phyloP scores from a whole-genome alignment of 2,329 filamentous ascomycete species.

The Dryadomyces sulphureus region DNA sequence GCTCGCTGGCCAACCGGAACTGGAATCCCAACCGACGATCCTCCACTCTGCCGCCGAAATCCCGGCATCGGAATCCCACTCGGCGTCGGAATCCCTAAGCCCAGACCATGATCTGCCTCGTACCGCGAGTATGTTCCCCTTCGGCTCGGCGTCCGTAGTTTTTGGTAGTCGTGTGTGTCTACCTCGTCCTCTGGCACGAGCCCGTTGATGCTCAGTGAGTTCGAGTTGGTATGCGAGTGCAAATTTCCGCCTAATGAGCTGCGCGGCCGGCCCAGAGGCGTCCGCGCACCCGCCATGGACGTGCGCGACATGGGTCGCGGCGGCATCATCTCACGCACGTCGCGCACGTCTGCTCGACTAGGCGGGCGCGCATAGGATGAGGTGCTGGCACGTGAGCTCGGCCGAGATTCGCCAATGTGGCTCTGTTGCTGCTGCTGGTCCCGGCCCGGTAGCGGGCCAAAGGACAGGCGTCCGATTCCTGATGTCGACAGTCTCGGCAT shows the following conservation, averaged over 20 bases:
- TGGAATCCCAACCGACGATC: conserved; percentile 1
- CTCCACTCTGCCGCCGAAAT: conserved; percentile 17
- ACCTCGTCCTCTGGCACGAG: conserved; percentile 35
- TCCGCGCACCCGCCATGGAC: conserved; percentile 44
- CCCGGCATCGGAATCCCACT: conserved; percentile 33
- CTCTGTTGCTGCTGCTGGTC: conserved; percentile 23
- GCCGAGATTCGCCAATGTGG: conserved; percentile 44
- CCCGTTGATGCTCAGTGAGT: conserved; percentile 40
- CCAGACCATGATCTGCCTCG: conserved; percentile 21
- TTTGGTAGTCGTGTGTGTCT: conserved; percentile 24
- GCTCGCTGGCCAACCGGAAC: conserved; percentile 1
- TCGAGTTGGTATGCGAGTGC: conserved; percentile 41
- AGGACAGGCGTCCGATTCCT: conserved; percentile 47
- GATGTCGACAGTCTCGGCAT: conserved; percentile 45
- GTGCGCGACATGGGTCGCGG: conserved; percentile 51
- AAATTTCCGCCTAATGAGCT: conserved; percentile 55
- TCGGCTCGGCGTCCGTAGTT: conserved; percentile 42
- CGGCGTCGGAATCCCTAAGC: conserved; percentile 18
- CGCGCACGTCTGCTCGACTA: conserved; percentile 30
- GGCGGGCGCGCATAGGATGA: conserved; percentile 38
- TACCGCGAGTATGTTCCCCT: conserved; percentile 36
- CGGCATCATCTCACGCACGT: conserved; percentile 26
- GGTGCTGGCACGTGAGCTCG: conserved; percentile 57
- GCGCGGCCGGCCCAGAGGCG: conserved; percentile 53
- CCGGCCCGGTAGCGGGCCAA: conserved; percentile 45